phyloP scores from a whole-genome alignment of 2,329 filamentous ascomycete genomes.

The Penicillium sp. region DNA sequence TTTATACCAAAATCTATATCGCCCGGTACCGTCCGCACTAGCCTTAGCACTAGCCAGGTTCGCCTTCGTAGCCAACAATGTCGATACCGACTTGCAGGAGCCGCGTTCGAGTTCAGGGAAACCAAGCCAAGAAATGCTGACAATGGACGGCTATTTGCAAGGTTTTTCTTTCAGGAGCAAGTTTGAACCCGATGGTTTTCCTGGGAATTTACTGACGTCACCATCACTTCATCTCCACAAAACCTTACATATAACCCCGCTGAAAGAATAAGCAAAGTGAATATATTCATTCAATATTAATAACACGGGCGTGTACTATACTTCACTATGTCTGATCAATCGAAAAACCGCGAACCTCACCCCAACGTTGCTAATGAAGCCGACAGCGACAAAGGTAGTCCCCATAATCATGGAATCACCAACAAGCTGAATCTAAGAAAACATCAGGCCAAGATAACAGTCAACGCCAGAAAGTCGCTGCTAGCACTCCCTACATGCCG shows the following conservation, averaged over 20 bases:
- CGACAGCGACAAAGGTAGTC: background rate
- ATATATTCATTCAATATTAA: background rate
- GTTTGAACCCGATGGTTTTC: background rate
- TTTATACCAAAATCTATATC: too few species aligned
- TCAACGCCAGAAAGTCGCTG: background rate
- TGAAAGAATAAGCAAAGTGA: background rate
- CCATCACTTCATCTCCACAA: background rate
- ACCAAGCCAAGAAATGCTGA: too few species aligned
- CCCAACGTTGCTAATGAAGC: background rate
- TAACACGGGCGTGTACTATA: background rate
- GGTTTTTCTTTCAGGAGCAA: too few species aligned
- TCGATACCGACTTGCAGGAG: too few species aligned
- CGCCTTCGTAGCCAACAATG: too few species aligned
- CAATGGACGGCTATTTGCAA: too few species aligned
- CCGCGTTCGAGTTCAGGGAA: too few species aligned
- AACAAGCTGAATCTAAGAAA: background rate
- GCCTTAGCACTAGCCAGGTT: too few species aligned
- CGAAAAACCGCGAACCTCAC: background rate
- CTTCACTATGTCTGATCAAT: background rate
- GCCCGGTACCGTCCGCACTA: too few species aligned
- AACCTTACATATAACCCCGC: background rate
- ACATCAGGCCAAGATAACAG: background rate
- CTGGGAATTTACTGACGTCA: background rate
- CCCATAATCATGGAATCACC: background rate
- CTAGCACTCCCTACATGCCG: background rate